Evolutionary conservation across 2,329 filamentous ascomycete species (phyloP), one percentile per base, ranked within the genome.

Genomic region (Aspergillus latus): DNA sequence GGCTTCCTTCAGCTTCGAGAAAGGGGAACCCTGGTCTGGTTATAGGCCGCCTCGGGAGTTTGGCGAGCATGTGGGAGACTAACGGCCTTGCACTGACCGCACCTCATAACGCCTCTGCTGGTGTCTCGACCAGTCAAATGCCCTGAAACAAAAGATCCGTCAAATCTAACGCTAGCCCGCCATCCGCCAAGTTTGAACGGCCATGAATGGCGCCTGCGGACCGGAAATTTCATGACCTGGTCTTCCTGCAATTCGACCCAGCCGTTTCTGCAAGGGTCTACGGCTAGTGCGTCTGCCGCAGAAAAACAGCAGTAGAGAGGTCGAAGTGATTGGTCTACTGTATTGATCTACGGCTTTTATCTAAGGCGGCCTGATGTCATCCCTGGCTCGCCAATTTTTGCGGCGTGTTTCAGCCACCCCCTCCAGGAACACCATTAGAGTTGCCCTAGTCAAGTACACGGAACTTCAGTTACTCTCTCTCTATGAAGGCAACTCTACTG

Each of bases 401-500:
- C 34, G 34, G 34, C n/a, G 34, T 37, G 34, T 37, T 37, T 37
- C 34, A 37, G 8, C 21, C 21, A 21, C 21, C 21, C 21, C 21
- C 21, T 21, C 21, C 21, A 21, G 21, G 21, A 21, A 21, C 21
- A 21, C 21, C 21, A 21, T 21, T 21, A 21, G 21, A 21, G 21
- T 21, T 21, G 21, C 21, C 21, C 21, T 21, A 21, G 21, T 21
- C 21, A 21, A 21, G 21, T 21, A 21, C 21, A 21, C 21, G 21
- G 21, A 21, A 21, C 21, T 21, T 21, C 21, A 21, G 78, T 54
- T 71, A 58, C 65, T 21, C 39, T 13, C 69, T 84, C 61, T 84
- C 75, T 54, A 88, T 62, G 51, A 83, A 77, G 5, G 87, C 74
- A 32, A 87, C 71, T 60, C 75, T 77, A 61, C 84, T 87, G 60